Conservation (phyloP, 176 grass and related monocot genomes). For the Oryza officinalis region DNA sequence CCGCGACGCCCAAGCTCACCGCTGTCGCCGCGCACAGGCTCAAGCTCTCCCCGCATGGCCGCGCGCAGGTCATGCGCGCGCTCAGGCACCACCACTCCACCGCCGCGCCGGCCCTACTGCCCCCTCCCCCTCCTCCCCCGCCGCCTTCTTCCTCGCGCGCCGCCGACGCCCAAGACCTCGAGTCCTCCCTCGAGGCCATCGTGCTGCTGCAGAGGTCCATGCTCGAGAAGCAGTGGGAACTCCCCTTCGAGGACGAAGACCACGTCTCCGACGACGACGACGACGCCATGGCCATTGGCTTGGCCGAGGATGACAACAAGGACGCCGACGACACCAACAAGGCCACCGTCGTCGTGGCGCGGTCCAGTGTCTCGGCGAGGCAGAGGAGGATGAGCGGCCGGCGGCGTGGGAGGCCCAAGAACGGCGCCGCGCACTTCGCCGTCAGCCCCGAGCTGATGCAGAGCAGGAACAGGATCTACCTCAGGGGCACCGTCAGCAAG, state of each 20-base stretch:
- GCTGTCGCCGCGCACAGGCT: slow-evolving; percentile 39
- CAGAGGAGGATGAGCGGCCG: slow-evolving; percentile 65
- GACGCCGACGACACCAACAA: background rate
- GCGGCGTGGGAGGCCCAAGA: slow-evolving; percentile 39
- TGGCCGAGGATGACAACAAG: background rate
- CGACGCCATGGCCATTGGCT: slow-evolving; percentile 7
- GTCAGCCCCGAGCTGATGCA: slow-evolving; percentile 78
- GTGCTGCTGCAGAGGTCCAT: slow-evolving; percentile 83
- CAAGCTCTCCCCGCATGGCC: slow-evolving; percentile 51
- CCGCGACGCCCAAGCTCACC: slow-evolving; percentile 47
- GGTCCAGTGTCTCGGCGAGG: slow-evolving; percentile 65
- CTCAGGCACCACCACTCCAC: slow-evolving; percentile 54
- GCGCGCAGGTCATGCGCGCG: slow-evolving; percentile 68
- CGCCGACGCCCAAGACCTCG: slow-evolving; percentile 26
- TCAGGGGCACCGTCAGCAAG: slow-evolving; percentile 70
- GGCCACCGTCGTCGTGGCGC: slow-evolving; percentile 42
- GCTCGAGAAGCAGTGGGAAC: slow-evolving; percentile 97
- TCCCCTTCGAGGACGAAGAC: slow-evolving; percentile 72
- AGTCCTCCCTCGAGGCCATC: slow-evolving; percentile 73
- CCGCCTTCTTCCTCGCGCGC: background rate
- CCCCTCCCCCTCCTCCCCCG: background rate
- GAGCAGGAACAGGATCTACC: slow-evolving; percentile 65
- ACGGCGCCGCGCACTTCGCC: slow-evolving; percentile 32
- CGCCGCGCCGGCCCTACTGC: slow-evolving; percentile 21
- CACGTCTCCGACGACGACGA: background rate